Evolutionary conservation across 352 stramenopile species (phyloP), one percentile per base, ranked within the genome.

Genomic region (Pythium brachiatum): DNA sequence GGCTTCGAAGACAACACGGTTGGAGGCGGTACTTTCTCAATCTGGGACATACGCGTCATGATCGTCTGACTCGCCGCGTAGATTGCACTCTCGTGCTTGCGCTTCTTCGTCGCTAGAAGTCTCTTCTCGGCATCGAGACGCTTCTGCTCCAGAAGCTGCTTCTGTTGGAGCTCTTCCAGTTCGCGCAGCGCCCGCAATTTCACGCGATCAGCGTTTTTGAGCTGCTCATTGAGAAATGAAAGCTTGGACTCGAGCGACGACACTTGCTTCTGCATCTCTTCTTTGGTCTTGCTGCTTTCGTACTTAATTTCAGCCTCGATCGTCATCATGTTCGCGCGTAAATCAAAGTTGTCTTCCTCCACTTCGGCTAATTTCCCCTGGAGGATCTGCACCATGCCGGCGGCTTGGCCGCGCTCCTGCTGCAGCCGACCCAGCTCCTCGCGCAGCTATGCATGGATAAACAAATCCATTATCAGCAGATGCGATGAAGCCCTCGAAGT

Each of bases 311-410:
- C 84, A 0, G 73, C 68, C 52, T 88, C 75, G 12, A 85, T 69
- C 3, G 79, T 70, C 29, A 63, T 52, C 74, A 89, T 84, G 48
- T 71, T 77, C 2, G 69, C 64, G n/a, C 48, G 66, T 53, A 93
- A 62, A 38, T 93, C 73, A 32, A 85, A 90, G 52, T 83, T 90
- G 1, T 89, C 81, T 18, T 90, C 81, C 56, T 86, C 47, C 9
- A 51, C 70, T 23, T 83, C 74, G 6, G 57, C 43, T 21, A 93
- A 48, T 59, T 87, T 84, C 11, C 63, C 50, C 13, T 62, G 62
- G 39, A 89, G 41, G 18, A 91, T 77, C 54, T 82, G 68, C 32
- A 86, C 44, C 75, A 93, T 76, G 21, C 79, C 81, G 1, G 74
- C 66, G 23, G 66, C 72, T 31, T 89, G 69, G 7, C 80, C 71